Evolutionary conservation across 768 basidiomycete species (phyloP), one percentile per base, ranked within the genome.

Genomic region (Hortiboletus flavorubellus): DNA sequence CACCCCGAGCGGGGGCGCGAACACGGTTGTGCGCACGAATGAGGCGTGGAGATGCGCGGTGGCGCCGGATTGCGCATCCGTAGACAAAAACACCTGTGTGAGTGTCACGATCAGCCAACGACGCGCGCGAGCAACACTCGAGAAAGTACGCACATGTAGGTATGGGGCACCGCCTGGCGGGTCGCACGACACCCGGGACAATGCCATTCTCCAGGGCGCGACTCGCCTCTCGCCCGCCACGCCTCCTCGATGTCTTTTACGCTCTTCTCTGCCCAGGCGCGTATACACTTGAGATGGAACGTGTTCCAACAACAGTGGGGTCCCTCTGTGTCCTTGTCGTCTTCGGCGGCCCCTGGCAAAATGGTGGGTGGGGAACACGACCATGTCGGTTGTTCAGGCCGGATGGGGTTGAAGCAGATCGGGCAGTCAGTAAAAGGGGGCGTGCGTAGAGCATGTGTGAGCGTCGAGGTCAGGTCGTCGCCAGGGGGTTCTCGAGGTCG

Each of bases 151-250:
- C 64, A 89, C 87, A 79, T 79, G 65, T 93, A 92, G 4, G 76
- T 76, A 3, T 74, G 77, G 0, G 91, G 90, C 1, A 87, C 81
- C 2, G 71, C 71, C 46, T 79, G 79, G n/a, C 94, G 76, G 54
- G 85, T 85, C 1, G 84, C 82, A 64, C 95, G 93, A 74, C 96
- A 98, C 1, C 91, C 93, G 0, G 96, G 96, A 70, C 96, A 98
- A 49, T 87, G 78, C 96, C 96, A 98, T 65, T 91, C 86, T 0
- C 88, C 93, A 14, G 73, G 75, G 51, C 78, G 76, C 11, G 81
- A 77, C 61, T 89, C 86, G 8, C 89, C 89, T 47, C 87, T 74
- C 7, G 82, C 83, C 15, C 78, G 77, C 85, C 83, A 91, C 0
- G 89, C 93, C 47, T 85, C 88, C 53, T 76, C 77, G 12, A 86